Base-by-base conservation (phyloP, 176 grass and related monocot genomes). In the Pharus latifolius region DNA sequence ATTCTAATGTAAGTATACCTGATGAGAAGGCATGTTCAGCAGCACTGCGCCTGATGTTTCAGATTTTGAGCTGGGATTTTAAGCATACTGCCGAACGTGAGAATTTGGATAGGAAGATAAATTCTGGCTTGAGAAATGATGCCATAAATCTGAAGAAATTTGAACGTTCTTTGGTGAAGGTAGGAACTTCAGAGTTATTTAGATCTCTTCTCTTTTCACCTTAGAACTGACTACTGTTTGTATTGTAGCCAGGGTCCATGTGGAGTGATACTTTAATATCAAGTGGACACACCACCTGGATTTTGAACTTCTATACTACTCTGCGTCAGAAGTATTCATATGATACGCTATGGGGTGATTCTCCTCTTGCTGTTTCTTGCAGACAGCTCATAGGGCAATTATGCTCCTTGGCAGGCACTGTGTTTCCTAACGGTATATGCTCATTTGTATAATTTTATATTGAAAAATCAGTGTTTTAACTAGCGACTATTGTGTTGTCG, bases 61-160 rank as follows among this genome's bases (percentile, higher is more conserved):
- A 93, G 48, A 88, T 93, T 83, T 85, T 98, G 85, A 92, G 88
- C 63, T 98, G 89, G 94, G 86, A 71, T 74, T 98, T 93, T 72
- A 79, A 72, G 42, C 79, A 80, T 52, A 53, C 67, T 72, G 79
- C 64, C 75, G 69, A 83, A 60, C 78, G 78, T 63, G 78, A 41
- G 43, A 85, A 57, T 73, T 90, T 68, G 33, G 77, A 78, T 66
- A 86, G 57, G 52, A 86, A 79, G 48, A 81, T 58, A 32, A 65
- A 85, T 63, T 90, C 74, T 78, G 94, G 94, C 63, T 85, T 98
- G 30, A 98, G 87, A 46, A 74, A 73, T 74, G 86, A 93, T 52
- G 67, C 75, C 10, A 83, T 90, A 78, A 81, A 88, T 77, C 79
- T 98, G 63, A 92, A 85, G 78, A 98, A 98, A 65, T 90, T 91